Evolutionary conservation across 2,329 filamentous ascomycete species (phyloP), one percentile per base, ranked within the genome.

Genomic region (Calonectria pseudoturangicola): DNA sequence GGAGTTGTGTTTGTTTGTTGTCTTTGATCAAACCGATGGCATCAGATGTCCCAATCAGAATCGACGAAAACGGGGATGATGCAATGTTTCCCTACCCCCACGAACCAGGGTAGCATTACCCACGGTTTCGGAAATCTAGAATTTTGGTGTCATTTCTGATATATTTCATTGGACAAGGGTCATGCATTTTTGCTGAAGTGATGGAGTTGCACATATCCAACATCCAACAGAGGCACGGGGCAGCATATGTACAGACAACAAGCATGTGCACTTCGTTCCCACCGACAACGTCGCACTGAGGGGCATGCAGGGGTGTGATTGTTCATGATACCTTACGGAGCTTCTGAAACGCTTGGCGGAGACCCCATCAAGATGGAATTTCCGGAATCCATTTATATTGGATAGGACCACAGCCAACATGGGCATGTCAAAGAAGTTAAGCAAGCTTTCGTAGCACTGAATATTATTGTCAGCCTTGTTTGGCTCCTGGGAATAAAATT

Each of bases 121-220:
- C 33, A 25, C 33, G 33, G 54, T 13, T 21, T 60, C 12, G 21
- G 7, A 27, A 25, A 41, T 60, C 54, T 60, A 60, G 54, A 60
- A 60, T 33, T n/a, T n/a, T 12, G n/a, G 54, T 9, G 54, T 27
- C 33, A 28, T 25, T 27, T 33, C 27, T 9, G n/a, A 16, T 15
- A 2, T 21, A 10, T 36, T 39, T 28, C 6, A 60, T 41, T 60
- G 54, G 33, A 25, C 33, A 16, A 60, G 10, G 13, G 33, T 25
- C 21, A 25, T 58, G 54, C 33, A 27, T 21, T 27, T 25, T 58
- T 25, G 33, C 12, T 13, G 33, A 25, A 27, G 25, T 60, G 54
- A 60, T 60, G 54, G 33, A 21, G 54, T 36, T 27, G 54, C 54
- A 60, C 39, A 58, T 18, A 60, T 60, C 54, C 36, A 36, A 41